Percentiles rank a stretch among this genome's conserved stretches.
phyloP scores from a whole-genome alignment of 2,329 filamentous ascomycete genomes.

The Gnomoniopsis smithogilvyi region DNA sequence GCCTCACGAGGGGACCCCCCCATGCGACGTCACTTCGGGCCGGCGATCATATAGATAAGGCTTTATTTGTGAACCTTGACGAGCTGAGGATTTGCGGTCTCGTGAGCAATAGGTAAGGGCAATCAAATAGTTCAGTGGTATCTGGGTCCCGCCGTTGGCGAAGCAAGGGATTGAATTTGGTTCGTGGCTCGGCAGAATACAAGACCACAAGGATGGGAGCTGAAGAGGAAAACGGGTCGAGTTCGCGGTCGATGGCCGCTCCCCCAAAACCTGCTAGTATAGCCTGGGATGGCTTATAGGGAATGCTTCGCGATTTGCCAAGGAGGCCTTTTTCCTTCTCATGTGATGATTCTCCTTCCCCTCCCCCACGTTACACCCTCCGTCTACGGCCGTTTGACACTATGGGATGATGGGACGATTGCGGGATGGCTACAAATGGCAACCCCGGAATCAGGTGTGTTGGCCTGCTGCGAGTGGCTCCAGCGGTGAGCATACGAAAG shows the following conservation, averaged over 20 bases:
- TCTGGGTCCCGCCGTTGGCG: not conserved
- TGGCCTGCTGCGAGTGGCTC: too few species aligned
- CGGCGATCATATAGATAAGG: not conserved
- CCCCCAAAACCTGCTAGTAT: not conserved
- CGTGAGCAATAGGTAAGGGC: not conserved
- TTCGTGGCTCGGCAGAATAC: not conserved
- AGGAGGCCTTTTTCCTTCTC: not conserved
- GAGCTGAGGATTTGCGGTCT: slow-evolving; percentile 13
- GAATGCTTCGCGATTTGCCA: not conserved
- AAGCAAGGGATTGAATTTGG: slow-evolving; percentile 4
- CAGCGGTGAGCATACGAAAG: not conserved
- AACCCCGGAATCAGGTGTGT: too few species aligned
- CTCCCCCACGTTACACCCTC: not conserved
- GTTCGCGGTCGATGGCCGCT: not conserved
- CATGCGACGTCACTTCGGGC: not conserved
- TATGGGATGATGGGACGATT: too few species aligned
- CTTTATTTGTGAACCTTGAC: slow-evolving; percentile 10
- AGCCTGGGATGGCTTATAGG: not conserved
- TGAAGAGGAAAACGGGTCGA: not conserved
- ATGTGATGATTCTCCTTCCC: not conserved
- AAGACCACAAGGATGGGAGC: not conserved
- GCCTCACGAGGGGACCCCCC: not conserved
- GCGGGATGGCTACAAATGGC: too few species aligned
- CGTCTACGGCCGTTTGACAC: too few species aligned
- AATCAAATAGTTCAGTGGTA: not conserved